Base-by-base conservation (phyloP, 2,329 filamentous ascomycete genomes). In the Conoideocrella luteorostrata region DNA sequence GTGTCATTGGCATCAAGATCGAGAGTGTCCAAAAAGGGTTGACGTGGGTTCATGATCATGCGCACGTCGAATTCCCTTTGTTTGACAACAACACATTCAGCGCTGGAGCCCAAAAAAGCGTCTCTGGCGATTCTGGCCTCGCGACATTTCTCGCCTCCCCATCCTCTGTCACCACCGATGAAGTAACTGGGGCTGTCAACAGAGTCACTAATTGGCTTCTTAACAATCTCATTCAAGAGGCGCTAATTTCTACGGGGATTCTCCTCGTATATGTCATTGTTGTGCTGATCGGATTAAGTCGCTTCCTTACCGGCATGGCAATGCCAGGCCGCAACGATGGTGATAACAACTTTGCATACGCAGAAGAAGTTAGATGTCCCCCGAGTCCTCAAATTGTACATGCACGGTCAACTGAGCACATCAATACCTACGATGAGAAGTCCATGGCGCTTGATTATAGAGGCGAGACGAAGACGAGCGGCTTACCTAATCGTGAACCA, bases 11-110 rank as follows among this genome's bases (percentile, higher is more conserved):
- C 7, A 74, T 95, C 57, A 97, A 97, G 70, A 75, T 97, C 50
- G 80, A 86, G 52, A 78, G 82, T 18, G 80, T 98, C 51, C 80
- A 97, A 62, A 84, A 86, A 58, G 93, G 86, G 11, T 74, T 97
- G n/a, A 95, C 87, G 1, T 98, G 91, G 91, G 86, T 95, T 10
- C 79, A 86, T 56, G 84, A 97, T 52, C 71, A 97, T 60, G 88
- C 93, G 4, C 78, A 93, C 49, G 76, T 98, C 54, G 71, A 79
- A 47, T 84, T 98, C 54, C 93, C 93, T 0, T 66, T 78, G 42
- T 81, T 97, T 48, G 72, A 79, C 21, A 84, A 87, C 55, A 77
- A 95, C 60, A 86, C 86, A 1, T 95, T 97, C 67, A 91, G 87
- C 46, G 69, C 83, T 42, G 89, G 90, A 33, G 86, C 90, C 44